Evolutionary conservation across 1,284 basidiomycete species (phyloP), one percentile per base, ranked within the genome.

Genomic region (Phaffia rhodozyma): DNA sequence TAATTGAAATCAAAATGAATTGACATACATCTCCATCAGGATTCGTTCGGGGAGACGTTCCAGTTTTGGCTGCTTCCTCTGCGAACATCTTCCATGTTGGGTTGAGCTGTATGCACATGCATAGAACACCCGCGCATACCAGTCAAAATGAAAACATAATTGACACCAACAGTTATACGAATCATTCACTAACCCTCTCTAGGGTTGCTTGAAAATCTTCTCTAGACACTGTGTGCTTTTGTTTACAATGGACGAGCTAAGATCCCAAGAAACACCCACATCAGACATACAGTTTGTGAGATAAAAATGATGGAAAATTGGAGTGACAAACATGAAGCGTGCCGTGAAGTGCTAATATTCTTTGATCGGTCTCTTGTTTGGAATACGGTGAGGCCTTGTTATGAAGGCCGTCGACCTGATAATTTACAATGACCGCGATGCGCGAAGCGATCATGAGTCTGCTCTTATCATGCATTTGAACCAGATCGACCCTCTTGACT

Each of bases 11-110:
- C 48, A 50, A 55, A 55, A 21, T 48, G 61, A 56, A 16, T 49
- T 34, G n/a, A 77, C 81, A 62, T 68, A 89, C 90, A 77, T 93
- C 91, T 71, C 91, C 91, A 70, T 93, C 92, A 5, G 91, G 91
- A 72, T 94, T 94, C 20, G 88, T 91, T 63, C 87, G 80, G 1
- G 83, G 86, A 66, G 82, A 79, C 25, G 63, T 76, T 1, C 85
- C 84, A 0, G 82, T 83, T 47, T 78, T 75, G 71, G 86, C 85
- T 50, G 89, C 76, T 65, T 87, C 82, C 60, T 84, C 81, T 6
- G 82, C 79, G 70, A 84, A 88, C 16, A 79, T 78, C 61, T 83
- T 83, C 91, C 91, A 94, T 53, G 79, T 75, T 0, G 90, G 91
- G 73, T 96, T 96, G 27, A 83, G 76, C 2, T 62, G 30, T n/a